Percentiles rank a stretch among this genome's conserved stretches.
Conservation (phyloP, 2,329 filamentous ascomycete genomes). For the Sporothrix pseudoabietina region DNA sequence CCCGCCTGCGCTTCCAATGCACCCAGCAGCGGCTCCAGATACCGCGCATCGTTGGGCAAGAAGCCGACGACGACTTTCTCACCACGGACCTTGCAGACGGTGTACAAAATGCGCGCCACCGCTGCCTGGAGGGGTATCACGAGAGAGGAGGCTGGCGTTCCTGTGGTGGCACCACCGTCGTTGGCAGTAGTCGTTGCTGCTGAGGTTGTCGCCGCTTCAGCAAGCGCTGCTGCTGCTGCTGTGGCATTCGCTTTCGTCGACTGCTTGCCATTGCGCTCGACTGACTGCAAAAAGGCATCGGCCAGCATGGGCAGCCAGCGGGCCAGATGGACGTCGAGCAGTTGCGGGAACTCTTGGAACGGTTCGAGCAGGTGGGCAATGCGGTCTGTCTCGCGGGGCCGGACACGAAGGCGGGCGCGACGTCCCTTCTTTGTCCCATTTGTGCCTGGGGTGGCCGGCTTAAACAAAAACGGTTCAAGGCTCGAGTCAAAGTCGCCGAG, state of each 20-base stretch:
- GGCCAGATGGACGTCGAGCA: constrained; percentile 82
- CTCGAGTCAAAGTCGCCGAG: constrained; percentile 60
- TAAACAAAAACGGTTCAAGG: constrained; percentile 54
- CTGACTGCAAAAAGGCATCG: constrained; percentile 69
- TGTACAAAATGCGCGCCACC: constrained; percentile 79
- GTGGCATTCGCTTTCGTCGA: constrained; percentile 32
- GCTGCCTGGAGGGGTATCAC: constrained; percentile 65
- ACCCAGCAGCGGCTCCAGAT: constrained; percentile 76
- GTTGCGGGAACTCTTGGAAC: constrained; percentile 93
- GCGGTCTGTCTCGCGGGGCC: constrained; percentile 35
- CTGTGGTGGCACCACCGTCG: background rate
- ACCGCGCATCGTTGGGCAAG: constrained; percentile 83
- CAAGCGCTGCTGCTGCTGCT: constrained; percentile 29
- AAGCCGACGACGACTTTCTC: constrained; percentile 92
- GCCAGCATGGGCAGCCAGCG: constrained; percentile 73
- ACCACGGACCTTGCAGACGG: constrained; percentile 90
- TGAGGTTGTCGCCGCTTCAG: background rate
- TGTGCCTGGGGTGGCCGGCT: constrained; percentile 38
- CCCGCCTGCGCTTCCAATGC: constrained; percentile 63
- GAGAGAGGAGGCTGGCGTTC: constrained; percentile 44
- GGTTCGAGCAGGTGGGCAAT: constrained; percentile 65
- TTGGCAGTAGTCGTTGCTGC: background rate
- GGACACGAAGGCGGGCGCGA: constrained; percentile 25
- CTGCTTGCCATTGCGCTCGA: constrained; percentile 25
- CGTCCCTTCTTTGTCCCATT: constrained; percentile 10